Evolutionary conservation across 805 yeast genomes (phyloP).

Genomic region (Candida nonsorbophila): DNA sequence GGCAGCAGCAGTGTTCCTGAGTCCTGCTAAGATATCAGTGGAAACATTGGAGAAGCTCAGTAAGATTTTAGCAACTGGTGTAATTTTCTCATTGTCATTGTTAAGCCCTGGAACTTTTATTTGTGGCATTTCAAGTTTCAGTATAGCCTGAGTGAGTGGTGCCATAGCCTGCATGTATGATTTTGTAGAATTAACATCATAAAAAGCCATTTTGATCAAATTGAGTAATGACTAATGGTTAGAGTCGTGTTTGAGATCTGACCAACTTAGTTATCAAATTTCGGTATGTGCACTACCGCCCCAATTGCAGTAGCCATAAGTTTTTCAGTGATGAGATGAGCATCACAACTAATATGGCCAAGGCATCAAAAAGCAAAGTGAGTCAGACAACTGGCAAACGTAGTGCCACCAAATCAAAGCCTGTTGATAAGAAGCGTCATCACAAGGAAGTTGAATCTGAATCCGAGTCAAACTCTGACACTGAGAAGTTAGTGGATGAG

Average conservation of each 20-base stretch:
- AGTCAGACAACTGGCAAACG: too few species aligned
- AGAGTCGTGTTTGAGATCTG: too few species aligned
- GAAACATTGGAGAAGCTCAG: conserved; percentile 36
- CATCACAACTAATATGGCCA: neutral
- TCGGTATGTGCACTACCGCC: too few species aligned
- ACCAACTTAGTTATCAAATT: too few species aligned
- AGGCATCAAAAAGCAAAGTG: too few species aligned
- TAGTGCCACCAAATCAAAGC: too few species aligned
- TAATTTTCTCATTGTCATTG: conserved; percentile 21
- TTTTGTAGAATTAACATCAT: conserved; percentile 56
- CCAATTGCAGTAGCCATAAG: too few species aligned
- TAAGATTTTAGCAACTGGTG: conserved; percentile 27
- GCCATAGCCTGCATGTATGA: conserved; percentile 79
- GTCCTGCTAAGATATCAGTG: conserved; percentile 16
- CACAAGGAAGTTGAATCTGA: conserved; percentile 8
- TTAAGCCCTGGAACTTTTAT: conserved; percentile 34
- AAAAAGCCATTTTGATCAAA: conserved; percentile 32
- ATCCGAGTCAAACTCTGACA: conserved; percentile 25
- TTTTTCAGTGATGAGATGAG: neutral
- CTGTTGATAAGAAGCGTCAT: conserved; percentile 1
- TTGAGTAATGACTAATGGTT: too few species aligned
- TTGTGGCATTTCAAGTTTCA: conserved; percentile 15
- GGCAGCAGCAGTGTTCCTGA: conserved; percentile 4
- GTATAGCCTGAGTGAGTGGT: conserved; percentile 52
- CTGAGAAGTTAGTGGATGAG: conserved; percentile 46